Percentiles rank a stretch among this genome's conserved stretches.
Evolutionary conservation across 2,329 filamentous ascomycete genomes (phyloP).

Genomic region (Pseudocercospora cruenta): DNA sequence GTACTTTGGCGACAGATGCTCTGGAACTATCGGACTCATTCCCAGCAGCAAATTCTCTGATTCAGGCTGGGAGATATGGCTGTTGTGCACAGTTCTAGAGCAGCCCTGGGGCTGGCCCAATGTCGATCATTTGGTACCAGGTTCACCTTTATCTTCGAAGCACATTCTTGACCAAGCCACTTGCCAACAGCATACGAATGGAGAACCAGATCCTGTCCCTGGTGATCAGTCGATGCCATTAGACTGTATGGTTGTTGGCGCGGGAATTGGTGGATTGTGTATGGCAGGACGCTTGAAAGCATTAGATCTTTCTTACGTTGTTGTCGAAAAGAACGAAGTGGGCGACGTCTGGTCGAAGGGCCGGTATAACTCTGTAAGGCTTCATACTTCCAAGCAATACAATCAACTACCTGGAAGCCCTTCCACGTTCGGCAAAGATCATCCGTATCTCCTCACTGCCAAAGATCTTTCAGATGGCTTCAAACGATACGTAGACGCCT

Average conservation of each 20-base stretch:
- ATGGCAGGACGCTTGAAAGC: slow-evolving; percentile 50
- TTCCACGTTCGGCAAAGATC: background rate
- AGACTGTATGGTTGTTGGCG: slow-evolving; percentile 44
- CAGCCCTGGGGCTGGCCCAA: background rate
- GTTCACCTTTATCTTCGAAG: background rate
- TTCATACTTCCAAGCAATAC: background rate
- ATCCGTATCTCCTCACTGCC: background rate
- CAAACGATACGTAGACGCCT: background rate
- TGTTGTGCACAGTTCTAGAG: background rate
- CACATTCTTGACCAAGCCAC: background rate
- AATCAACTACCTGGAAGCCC: background rate
- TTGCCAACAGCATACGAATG: background rate
- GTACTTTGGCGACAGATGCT: background rate
- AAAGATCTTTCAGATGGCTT: background rate
- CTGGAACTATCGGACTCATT: background rate
- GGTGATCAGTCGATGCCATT: slow-evolving; percentile 12
- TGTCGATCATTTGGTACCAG: background rate
- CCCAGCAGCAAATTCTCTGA: background rate
- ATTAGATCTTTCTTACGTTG: slow-evolving; percentile 45
- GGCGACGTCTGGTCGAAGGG: slow-evolving; percentile 44
- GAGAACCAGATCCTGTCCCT: background rate
- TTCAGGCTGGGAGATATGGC: background rate
- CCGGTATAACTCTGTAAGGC: background rate
- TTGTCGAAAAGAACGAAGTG: slow-evolving; percentile 48
- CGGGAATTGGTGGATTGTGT: slow-evolving; percentile 48